phyloP scores from a whole-genome alignment of 2,329 filamentous ascomycete species.

The Xylaria multiplex region DNA sequence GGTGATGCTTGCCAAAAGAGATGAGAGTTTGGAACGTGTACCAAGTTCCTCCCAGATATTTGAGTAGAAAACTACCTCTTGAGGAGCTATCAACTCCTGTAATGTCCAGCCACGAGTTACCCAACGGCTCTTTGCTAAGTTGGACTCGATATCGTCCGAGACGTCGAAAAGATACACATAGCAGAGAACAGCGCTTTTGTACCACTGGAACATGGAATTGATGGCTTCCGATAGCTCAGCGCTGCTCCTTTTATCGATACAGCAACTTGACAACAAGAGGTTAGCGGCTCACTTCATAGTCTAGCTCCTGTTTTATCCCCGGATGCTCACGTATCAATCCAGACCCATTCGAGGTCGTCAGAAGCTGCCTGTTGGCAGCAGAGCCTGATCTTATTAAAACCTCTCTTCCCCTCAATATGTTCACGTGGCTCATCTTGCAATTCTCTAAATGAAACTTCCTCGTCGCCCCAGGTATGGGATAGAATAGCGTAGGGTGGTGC shows the following conservation, averaged over 20 bases:
- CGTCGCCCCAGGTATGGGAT: constrained; percentile 33
- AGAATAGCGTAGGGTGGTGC: constrained; percentile 29
- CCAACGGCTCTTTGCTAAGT: constrained; percentile 25
- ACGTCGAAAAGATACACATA: constrained; percentile 41
- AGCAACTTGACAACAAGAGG: constrained; percentile 33
- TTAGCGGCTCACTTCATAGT: background rate
- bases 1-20: constrained; percentile 36
- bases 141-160: constrained; percentile 13
- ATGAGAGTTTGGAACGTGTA: constrained; percentile 39
- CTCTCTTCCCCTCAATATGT: constrained; percentile 8
- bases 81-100: constrained; percentile 43
- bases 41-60: constrained; percentile 37
- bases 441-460: constrained; percentile 29
- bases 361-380: constrained; percentile 22
- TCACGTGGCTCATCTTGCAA: background rate
- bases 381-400: constrained; percentile 20
- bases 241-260: constrained; percentile 45
- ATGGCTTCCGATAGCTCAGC: constrained; percentile 44
- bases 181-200: constrained; percentile 38
- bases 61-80: constrained; percentile 40
- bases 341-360: constrained; percentile 25
- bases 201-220: constrained; percentile 42
- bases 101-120: constrained; percentile 38
- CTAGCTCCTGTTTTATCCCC: background rate
- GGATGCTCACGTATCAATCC: constrained; percentile 32